Conservation (phyloP, 208 protist genomes). For the Acanthamoeba castellanii region DNA sequence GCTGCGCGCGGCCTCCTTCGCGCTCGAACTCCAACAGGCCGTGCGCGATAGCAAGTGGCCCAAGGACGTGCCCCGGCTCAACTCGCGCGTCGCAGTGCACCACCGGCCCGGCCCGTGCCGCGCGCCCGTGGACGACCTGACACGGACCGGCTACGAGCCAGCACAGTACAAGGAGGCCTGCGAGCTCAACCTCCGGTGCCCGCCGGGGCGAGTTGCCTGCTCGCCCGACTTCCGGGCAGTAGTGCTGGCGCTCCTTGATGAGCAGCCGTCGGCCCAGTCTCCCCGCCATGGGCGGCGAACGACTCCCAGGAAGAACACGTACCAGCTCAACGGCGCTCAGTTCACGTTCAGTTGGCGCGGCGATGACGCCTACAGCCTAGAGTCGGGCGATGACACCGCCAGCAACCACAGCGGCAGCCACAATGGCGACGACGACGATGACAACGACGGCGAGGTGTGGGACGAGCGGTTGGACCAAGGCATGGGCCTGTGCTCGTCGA, state of each 20-base stretch:
- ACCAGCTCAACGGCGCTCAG: background rate
- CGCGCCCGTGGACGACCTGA: background rate
- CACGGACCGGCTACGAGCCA: background rate
- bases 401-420: background rate
- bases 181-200: background rate
- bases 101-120: background rate
- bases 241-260: background rate
- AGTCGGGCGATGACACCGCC: background rate
- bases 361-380: background rate
- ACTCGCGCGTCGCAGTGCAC: background rate
- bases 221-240: background rate
- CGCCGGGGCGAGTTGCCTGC: background rate
- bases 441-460: background rate
- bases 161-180: background rate
- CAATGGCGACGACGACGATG: background rate
- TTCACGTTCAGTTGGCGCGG: background rate
- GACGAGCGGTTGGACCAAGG: constrained; percentile 1
- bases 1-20: background rate
- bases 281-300: background rate
- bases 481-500: constrained; percentile 53
- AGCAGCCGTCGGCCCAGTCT: background rate
- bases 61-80: background rate
- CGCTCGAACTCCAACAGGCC: background rate
- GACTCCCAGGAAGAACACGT: too few relatives aligned
- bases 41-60: background rate